phyloP scores from a whole-genome alignment of 2,329 filamentous ascomycete genomes.

The Fusarium chuoi region DNA sequence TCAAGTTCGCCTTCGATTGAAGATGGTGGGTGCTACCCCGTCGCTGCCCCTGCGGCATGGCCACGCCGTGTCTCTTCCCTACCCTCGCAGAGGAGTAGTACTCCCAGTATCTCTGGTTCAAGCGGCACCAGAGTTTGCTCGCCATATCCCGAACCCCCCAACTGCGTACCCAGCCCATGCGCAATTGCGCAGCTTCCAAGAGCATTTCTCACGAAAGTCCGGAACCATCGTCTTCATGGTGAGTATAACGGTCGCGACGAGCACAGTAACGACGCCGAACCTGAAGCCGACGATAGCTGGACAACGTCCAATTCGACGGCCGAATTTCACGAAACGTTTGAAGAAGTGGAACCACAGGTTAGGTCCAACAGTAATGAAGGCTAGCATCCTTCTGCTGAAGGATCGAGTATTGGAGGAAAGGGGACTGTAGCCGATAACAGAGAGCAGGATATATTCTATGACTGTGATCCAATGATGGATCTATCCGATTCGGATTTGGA shows the following conservation, averaged over 20 bases:
- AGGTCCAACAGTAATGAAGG: conserved; percentile 9
- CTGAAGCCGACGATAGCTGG: conserved; percentile 12
- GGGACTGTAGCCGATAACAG: neutral
- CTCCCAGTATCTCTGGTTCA: conserved; percentile 38
- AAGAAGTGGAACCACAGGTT: neutral
- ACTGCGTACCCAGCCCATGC: conserved; percentile 40
- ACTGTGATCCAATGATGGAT: conserved; percentile 18
- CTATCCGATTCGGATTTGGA: conserved; percentile 15
- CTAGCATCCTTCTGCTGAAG: conserved; percentile 36
- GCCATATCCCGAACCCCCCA: conserved; percentile 54
- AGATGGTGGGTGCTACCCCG: conserved; percentile 84
- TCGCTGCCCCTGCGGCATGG: conserved; percentile 52
- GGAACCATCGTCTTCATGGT: conserved; percentile 61
- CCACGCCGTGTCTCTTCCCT: conserved; percentile 58
- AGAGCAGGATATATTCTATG: conserved; percentile 32
- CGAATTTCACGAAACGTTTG: conserved; percentile 18
- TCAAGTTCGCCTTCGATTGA: conserved; percentile 98
- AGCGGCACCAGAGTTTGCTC: conserved; percentile 47
- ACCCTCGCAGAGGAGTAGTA: conserved; percentile 48
- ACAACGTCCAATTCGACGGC: conserved; percentile 13
- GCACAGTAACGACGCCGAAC: conserved; percentile 46
- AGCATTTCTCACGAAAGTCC: conserved; percentile 22
- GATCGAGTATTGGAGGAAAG: neutral
- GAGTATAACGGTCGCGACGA: conserved; percentile 54
- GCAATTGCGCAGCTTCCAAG: conserved; percentile 34